These are phyloP conservation scores for Nitzschia inconspicua DNA, from an alignment of 108 stramenopile genomes.

Conservation along the genomic window DNA sequence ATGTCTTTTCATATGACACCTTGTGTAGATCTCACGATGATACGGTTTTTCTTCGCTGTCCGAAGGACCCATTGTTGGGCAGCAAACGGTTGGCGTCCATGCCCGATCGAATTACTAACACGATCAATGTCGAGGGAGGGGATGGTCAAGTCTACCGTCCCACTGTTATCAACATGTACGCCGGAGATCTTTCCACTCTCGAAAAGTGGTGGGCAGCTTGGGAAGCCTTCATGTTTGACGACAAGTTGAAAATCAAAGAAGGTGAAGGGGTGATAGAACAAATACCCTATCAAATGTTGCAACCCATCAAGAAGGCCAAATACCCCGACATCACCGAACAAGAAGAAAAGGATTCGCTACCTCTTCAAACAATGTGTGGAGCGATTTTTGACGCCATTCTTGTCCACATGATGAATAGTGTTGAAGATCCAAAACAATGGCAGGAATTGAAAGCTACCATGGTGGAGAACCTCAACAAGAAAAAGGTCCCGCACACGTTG, in stretches of 20 bases:
- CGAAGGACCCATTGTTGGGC: conserved; percentile 67
- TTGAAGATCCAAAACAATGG: conserved; percentile 69
- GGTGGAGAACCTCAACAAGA: conserved; percentile 84
- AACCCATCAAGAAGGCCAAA: conserved; percentile 84
- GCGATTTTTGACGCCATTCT: conserved; percentile 93
- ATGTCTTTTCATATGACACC: neutral
- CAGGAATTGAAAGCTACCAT: conserved; percentile 82
- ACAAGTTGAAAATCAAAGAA: conserved; percentile 48
- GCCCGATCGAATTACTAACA: conserved; percentile 95
- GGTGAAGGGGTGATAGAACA: conserved; percentile 55
- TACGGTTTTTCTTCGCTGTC: neutral
- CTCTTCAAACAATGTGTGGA: conserved; percentile 87
- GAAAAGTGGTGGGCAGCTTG: conserved; percentile 88
- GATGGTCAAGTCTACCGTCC: conserved; percentile 75
- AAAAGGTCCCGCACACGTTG: conserved; percentile 85
- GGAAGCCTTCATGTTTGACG: conserved; percentile 90
- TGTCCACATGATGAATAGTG: conserved; percentile 92
- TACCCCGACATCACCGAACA: conserved; percentile 86
- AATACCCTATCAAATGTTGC: conserved; percentile 75
- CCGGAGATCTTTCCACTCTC: conserved; percentile 61
- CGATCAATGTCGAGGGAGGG: conserved; percentile 67
- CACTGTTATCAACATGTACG: conserved; percentile 95
- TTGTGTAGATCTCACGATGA: too few relatives aligned
- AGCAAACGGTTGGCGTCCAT: conserved; percentile 91
- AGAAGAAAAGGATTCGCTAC: conserved; percentile 83